These are phyloP conservation scores for Papiliotrema flavescens DNA, from an alignment of 1,284 basidiomycete genomes.

Conservation along the genomic window DNA sequence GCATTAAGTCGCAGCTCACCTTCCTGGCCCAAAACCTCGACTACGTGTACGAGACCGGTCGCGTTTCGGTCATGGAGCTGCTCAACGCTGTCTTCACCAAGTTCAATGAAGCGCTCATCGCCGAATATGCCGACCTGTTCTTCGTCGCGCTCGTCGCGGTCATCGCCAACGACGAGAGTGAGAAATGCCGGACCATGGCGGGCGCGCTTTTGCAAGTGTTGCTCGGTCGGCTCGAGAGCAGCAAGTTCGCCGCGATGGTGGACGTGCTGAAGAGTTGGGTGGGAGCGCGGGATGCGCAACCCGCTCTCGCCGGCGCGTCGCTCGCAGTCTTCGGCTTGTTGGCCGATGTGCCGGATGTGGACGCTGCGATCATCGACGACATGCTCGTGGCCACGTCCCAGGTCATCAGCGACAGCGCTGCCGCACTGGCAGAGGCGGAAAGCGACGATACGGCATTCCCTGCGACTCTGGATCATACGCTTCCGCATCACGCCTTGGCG, in stretches of 20 bases:
- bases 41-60: conserved; percentile 85
- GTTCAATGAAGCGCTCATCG: conserved; percentile 72
- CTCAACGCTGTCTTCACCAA: conserved; percentile 78
- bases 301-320: conserved; percentile 50
- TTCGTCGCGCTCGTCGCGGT: conserved; percentile 91
- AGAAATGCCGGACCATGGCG: conserved; percentile 83
- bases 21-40: conserved; percentile 93
- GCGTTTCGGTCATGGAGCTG: conserved; percentile 88
- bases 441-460: conserved; percentile 49
- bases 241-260: conserved; percentile 57
- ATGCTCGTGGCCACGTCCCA: conserved; percentile 32
- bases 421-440: conserved; percentile 42
- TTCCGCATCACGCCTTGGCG: conserved; percentile 75
- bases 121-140: conserved; percentile 81
- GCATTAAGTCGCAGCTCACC: conserved; percentile 80
- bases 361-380: conserved; percentile 54
- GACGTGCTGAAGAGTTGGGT: conserved; percentile 72
- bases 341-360: conserved; percentile 58
- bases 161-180: conserved; percentile 87
- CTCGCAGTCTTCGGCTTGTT: conserved; percentile 73
- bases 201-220: conserved; percentile 76
- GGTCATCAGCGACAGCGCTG: conserved; percentile 56
- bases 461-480: conserved; percentile 70
- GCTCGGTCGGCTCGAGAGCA: conserved; percentile 63
- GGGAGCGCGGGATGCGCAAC: conserved; percentile 22